A percentile compares a stretch with the other conserved stretches of the same genome.
Conservation (phyloP, 352 stramenopile species). For the Globisporangium emineosum region DNA sequence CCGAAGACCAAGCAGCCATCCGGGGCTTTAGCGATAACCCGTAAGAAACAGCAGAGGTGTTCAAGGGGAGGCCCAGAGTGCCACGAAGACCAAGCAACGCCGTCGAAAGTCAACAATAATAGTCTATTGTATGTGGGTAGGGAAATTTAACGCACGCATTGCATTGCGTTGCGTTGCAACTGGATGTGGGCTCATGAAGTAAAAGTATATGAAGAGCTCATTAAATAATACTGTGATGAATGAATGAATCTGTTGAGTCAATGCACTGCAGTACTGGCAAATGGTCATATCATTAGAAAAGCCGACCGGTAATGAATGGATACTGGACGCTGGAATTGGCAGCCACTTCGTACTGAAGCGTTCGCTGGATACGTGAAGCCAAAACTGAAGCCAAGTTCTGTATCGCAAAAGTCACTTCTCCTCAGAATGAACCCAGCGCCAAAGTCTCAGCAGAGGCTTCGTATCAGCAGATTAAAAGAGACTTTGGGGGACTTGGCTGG, state of each 20-base stretch:
- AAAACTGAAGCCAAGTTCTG: background rate
- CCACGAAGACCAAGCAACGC: background rate
- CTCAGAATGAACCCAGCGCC: background rate
- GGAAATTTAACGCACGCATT: background rate
- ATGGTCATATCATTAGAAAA: background rate
- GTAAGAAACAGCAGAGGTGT: background rate
- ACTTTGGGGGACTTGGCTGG: background rate
- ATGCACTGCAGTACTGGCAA: background rate
- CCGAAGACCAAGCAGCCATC: conserved; percentile 5
- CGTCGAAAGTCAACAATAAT: background rate
- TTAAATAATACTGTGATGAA: background rate
- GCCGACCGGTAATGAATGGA: background rate
- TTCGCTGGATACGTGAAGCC: background rate
- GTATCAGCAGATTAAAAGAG: background rate
- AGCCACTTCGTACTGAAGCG: background rate
- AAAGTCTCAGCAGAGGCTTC: no score
- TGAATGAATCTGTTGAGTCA: background rate
- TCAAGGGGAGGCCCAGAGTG: background rate
- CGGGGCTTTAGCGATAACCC: conserved; percentile 1
- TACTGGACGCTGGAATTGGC: background rate
- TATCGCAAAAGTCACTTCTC: background rate
- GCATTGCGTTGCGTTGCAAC: background rate
- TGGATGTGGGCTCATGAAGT: background rate
- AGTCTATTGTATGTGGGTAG: background rate
- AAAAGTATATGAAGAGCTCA: background rate